Base-by-base conservation (phyloP, 2,329 filamentous ascomycete genomes). In the Pseudovirgaria hyperparasitica region DNA sequence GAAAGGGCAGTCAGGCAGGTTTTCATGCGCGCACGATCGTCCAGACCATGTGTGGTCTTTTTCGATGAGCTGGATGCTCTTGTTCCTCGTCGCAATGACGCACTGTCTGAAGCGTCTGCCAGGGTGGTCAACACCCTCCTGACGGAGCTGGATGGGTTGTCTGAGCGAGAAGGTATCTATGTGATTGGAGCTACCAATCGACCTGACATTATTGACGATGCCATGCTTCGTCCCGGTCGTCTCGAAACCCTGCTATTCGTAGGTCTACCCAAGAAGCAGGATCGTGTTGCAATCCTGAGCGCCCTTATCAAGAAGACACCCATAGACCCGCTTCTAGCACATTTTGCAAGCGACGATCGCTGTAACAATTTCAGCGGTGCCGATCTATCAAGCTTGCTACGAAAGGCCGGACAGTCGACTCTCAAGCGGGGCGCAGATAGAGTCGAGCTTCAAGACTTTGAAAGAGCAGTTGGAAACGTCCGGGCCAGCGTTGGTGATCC, bases 11-110 rank as follows among this genome's bases (percentile, higher is more conserved):
- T 98, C 2, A 76, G 90, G 13, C 84, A 92, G 50, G 79, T 96
- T 1, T 98, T 98, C 54, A 72, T 76, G 37, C 77, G 87, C 10
- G 90, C 90, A 1, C 72, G 86, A 27, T 80, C 80, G 1, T 87
- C 80, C 6, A 70, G 85, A 1, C 90, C 90, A 1, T 96, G 87
- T 48, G 84, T 98, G 29, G 76, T 98, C 32, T 96, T 98, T 68
- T 96, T 98, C 48, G 90, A 98, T 50, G 90, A 98, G 57, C 70
- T 98, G 27, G 90, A 98, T 54, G 87, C 90, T 1, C 63, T 98
- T 3, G 86, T 90, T 0, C 86, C 87, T 0, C 76, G 76, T 27
- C 75, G 90, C 29, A 84, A 87, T 45, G 79, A 79, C 29, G 51
- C 57, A 10, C 70, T 82, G 2, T 82, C 77, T 2, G 87, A 96